phyloP scores from a whole-genome alignment of 139 green algal genomes.

The Closterium sp. region DNA sequence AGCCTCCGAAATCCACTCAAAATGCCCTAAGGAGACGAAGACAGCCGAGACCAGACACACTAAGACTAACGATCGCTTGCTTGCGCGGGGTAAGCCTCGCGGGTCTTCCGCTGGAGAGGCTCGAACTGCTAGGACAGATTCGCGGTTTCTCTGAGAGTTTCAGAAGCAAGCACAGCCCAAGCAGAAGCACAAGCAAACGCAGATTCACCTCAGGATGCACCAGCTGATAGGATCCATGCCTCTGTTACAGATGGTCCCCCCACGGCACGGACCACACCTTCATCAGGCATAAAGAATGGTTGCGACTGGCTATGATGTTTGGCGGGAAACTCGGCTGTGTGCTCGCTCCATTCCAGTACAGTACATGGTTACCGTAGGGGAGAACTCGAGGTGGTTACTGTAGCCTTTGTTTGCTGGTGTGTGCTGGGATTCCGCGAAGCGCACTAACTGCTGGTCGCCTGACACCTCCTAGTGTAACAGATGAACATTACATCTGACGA shows the following conservation, averaged over 20 bases:
- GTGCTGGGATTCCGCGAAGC: not conserved
- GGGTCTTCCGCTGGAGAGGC: not conserved
- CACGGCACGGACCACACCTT: too few relatives aligned
- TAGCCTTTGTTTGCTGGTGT: not conserved
- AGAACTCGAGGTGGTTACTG: not conserved
- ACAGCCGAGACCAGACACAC: not conserved
- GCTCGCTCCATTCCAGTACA: not conserved
- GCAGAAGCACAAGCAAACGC: not conserved
- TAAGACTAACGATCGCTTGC: not conserved
- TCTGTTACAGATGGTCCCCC: too few relatives aligned
- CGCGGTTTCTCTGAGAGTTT: not conserved
- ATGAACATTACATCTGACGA: too few relatives aligned
- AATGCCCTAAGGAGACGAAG: not conserved
- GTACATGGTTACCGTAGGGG: too few relatives aligned
- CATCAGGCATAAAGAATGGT: not conserved
- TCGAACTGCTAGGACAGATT: not conserved
- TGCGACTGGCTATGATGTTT: not conserved
- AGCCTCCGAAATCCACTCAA: not conserved
- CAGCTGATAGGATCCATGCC: not conserved
- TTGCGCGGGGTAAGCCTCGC: not conserved
- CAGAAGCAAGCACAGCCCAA: not conserved
- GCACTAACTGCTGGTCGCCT: not conserved
- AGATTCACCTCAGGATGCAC: not conserved
- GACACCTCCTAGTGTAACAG: not conserved
- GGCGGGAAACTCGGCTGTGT: not conserved